These are phyloP conservation scores for Aureobasidium melanogenum DNA, from an alignment of 2,329 filamentous ascomycete genomes.

Conservation along the genomic window DNA sequence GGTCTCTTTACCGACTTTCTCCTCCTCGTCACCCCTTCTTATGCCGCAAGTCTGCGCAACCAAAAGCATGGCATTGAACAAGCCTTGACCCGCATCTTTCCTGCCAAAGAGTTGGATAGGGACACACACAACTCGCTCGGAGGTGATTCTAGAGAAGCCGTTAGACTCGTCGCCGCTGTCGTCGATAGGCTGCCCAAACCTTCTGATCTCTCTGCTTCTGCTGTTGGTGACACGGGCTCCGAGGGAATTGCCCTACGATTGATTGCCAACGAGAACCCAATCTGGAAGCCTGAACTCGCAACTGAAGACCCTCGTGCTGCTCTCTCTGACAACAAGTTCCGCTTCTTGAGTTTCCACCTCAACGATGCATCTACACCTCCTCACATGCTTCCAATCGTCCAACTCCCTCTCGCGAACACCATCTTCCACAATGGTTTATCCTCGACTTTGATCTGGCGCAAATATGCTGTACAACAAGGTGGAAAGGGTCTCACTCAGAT, in stretches of 20 bases:
- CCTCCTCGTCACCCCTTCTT: slow-evolving; percentile 13
- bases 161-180: slow-evolving; percentile 13
- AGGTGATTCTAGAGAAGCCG: not conserved
- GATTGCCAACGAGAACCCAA: not conserved
- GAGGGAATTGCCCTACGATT: not conserved
- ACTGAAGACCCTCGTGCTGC: not conserved
- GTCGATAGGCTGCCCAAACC: slow-evolving; percentile 15
- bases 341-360: slow-evolving; percentile 1
- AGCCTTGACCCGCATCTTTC: slow-evolving; percentile 6
- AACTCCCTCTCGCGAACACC: slow-evolving; percentile 65
- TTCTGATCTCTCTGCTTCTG: not conserved
- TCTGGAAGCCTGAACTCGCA: not conserved
- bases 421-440: slow-evolving; percentile 61
- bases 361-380: not conserved
- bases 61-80: not conserved
- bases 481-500: not conserved
- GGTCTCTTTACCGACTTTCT: not conserved
- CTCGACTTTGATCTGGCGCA: slow-evolving; percentile 43
- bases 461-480: not conserved
- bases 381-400: slow-evolving; percentile 14
- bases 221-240: not conserved
- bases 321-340: not conserved
- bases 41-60: not conserved
- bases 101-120: not conserved
- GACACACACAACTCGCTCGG: not conserved